Evolutionary conservation across 306 rosid species (phyloP).

Genomic region (Lathyrus sativus): DNA sequence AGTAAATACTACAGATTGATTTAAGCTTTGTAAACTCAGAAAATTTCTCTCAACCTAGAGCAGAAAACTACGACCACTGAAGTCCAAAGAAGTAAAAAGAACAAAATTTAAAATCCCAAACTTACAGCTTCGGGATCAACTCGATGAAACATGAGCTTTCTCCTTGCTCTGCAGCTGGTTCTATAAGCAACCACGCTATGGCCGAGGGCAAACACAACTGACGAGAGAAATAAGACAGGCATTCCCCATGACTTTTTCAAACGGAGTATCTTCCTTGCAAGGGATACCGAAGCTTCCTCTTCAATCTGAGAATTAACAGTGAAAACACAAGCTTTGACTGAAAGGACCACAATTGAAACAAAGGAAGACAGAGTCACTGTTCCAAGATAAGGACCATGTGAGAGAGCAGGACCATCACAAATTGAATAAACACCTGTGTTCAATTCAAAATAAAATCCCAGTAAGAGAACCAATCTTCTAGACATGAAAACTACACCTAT

Average conservation of each 20-base stretch:
- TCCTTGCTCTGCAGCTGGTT: slow-evolving; percentile 95
- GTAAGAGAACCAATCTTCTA: slow-evolving; percentile 10
- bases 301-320: slow-evolving; percentile 82
- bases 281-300: slow-evolving; percentile 80
- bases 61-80: slow-evolving; percentile 17
- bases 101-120: not conserved
- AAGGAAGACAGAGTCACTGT: slow-evolving; percentile 81
- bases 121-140: slow-evolving; percentile 95
- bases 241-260: slow-evolving; percentile 98
- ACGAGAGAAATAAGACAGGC: slow-evolving; percentile 92
- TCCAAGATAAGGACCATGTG: slow-evolving; percentile 98
- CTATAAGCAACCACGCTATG: slow-evolving; percentile 95
- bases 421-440: slow-evolving; percentile 85
- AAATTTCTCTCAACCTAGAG: slow-evolving; percentile 5
- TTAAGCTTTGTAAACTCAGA: slow-evolving; percentile 13
- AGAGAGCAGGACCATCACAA: slow-evolving; percentile 89
- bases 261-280: slow-evolving; percentile 75
- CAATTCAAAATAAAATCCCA: slow-evolving; percentile 25
- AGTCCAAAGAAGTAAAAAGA: slow-evolving; percentile 6
- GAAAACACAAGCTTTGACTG: slow-evolving; percentile 86
- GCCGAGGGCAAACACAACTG: slow-evolving; percentile 95
- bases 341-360: slow-evolving; percentile 74
- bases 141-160: slow-evolving; percentile 84
- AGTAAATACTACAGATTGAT: slow-evolving; percentile 16
- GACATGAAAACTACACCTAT: slow-evolving; percentile 6